phyloP scores from a whole-genome alignment of 225 moss, liverwort and hornwort species.

The Pseudisothecium myosuroides region DNA sequence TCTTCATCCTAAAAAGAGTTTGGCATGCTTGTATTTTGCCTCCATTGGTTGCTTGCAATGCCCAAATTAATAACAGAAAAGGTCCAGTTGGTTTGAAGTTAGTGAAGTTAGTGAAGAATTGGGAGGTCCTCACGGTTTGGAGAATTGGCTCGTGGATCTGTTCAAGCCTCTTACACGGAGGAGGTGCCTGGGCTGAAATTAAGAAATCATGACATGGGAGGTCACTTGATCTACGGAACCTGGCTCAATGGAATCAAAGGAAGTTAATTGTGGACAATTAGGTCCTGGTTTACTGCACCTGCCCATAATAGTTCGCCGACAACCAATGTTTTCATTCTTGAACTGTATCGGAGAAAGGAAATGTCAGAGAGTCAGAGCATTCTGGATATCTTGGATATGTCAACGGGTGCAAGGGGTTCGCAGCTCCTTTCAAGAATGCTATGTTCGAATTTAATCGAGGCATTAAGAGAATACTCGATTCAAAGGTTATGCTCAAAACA shows the following conservation, averaged over 20 bases:
- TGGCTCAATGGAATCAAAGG: background rate
- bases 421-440: background rate
- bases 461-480: conserved; percentile 8
- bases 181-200: background rate
- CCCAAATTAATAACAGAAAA: background rate
- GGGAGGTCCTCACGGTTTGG: background rate
- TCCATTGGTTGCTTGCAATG: background rate
- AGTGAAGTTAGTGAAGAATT: background rate
- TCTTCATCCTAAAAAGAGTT: background rate
- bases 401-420: background rate
- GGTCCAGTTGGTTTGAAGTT: background rate
- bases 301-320: background rate
- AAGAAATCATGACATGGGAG: background rate
- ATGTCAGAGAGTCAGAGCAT: background rate
- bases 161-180: background rate
- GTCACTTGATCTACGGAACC: too few species aligned
- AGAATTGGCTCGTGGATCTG: background rate
- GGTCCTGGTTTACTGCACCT: background rate
- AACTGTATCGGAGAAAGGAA: background rate
- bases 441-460: conserved; percentile 23
- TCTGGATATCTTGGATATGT: background rate
- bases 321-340: background rate
- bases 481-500: background rate
- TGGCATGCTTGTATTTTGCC: background rate
- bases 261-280: background rate